A percentile compares a stretch with the other conserved stretches of the same genome.
phyloP scores from a whole-genome alignment of 805 yeast species.

The Candida hungchunana region DNA sequence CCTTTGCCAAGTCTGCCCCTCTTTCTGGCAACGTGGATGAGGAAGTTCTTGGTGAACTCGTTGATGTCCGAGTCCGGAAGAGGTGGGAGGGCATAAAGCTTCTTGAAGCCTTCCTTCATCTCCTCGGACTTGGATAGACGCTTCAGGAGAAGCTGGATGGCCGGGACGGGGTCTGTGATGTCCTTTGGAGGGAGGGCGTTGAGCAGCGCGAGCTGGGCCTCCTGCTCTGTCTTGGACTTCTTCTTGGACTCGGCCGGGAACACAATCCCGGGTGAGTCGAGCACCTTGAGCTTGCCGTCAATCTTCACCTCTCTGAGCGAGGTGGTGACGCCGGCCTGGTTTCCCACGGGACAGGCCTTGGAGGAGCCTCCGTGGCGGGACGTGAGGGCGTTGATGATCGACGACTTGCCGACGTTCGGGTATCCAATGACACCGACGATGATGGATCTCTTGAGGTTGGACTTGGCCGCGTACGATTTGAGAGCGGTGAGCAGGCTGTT shows the following conservation, averaged over 20 bases:
- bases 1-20: conserved; percentile 91
- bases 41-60: conserved; percentile 77
- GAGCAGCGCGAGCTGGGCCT: conserved; percentile 83
- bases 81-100: conserved; percentile 75
- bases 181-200: conserved; percentile 88
- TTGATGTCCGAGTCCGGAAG: conserved; percentile 67
- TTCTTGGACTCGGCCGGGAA: conserved; percentile 70
- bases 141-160: conserved; percentile 71
- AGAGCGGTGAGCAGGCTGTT: conserved; percentile 70
- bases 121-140: conserved; percentile 68
- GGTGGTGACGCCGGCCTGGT: conserved; percentile 96
- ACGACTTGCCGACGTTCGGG: conserved; percentile 96
- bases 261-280: conserved; percentile 97
- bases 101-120: conserved; percentile 72
- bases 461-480: conserved; percentile 78
- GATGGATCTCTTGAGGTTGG: conserved; percentile 82
- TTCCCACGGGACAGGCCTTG: conserved; percentile 92
- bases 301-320: conserved; percentile 86
- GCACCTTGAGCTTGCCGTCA: conserved; percentile 80
- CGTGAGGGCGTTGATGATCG: conserved; percentile 85
- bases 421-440: conserved; percentile 95
- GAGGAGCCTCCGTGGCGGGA: conserved; percentile 71
- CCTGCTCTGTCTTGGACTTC: conserved; percentile 56
- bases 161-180: conserved; percentile 78
- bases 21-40: conserved; percentile 89